phyloP scores from a whole-genome alignment of 2,329 filamentous ascomycete species.

The Cytospora piceicola region DNA sequence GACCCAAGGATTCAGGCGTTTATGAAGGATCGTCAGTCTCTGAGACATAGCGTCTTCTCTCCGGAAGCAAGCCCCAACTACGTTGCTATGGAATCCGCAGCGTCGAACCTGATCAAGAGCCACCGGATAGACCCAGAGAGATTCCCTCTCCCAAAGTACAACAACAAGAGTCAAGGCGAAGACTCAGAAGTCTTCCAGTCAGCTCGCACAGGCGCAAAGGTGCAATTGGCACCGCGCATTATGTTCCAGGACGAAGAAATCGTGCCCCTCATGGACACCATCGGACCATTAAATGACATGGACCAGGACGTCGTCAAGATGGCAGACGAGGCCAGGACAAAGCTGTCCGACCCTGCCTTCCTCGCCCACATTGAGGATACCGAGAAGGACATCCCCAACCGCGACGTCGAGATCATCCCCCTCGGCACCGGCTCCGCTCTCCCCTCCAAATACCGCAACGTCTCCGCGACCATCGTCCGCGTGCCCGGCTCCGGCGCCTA shows the following conservation, averaged over 20 bases:
- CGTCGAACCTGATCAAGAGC: conserved; percentile 69
- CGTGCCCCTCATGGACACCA: conserved; percentile 54
- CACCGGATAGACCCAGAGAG: conserved; percentile 72
- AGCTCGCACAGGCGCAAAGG: conserved; percentile 49
- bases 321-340: conserved; percentile 52
- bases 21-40: conserved; percentile 61
- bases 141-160: conserved; percentile 71
- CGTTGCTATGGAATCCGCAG: conserved; percentile 69
- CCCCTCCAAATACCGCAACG: conserved; percentile 93
- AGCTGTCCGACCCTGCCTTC: conserved; percentile 50
- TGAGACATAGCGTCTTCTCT: conserved; percentile 79
- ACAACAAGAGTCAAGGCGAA: conserved; percentile 49
- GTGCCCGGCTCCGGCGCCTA: conserved; percentile 88
- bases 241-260: conserved; percentile 51
- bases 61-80: conserved; percentile 76
- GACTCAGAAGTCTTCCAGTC: conserved; percentile 38
- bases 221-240: conserved; percentile 53
- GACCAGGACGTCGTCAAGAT: conserved; percentile 52
- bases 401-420: conserved; percentile 80
- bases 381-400: conserved; percentile 69
- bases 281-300: conserved; percentile 46
- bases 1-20: conserved; percentile 70
- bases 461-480: conserved; percentile 83
- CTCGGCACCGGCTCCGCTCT: conserved; percentile 89
- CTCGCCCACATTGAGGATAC: conserved; percentile 52